These are phyloP conservation scores for Phytophthora uliginosa DNA, from an alignment of 352 stramenopile species.

Conservation along the genomic window DNA sequence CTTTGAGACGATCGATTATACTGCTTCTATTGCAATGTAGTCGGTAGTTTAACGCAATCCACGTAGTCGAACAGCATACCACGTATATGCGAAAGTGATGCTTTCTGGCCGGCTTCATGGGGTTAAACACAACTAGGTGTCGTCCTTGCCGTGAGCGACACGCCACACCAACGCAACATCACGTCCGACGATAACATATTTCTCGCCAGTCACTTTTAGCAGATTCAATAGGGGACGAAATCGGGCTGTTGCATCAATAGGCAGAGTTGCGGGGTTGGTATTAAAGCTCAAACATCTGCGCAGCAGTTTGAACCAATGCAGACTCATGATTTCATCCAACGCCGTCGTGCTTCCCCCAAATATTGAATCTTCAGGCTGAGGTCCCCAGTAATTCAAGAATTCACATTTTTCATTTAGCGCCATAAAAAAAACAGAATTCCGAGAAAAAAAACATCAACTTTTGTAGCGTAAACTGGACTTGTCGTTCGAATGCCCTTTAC, in stretches of 20 bases:
- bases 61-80: background rate
- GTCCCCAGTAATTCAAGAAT: background rate
- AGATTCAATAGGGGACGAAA: background rate
- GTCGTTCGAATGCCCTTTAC: background rate
- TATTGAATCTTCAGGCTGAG: slow-evolving; percentile 4
- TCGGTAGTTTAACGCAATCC: background rate
- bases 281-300: no score
- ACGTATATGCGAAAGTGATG: background rate
- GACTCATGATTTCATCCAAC: no score
- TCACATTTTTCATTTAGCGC: slow-evolving; percentile 3
- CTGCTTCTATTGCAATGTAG: background rate
- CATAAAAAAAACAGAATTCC: slow-evolving; percentile 14
- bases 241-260: background rate
- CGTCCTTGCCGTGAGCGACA: background rate
- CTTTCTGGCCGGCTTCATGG: background rate
- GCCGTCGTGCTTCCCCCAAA: background rate
- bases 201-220: background rate
- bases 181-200: background rate
- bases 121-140: background rate
- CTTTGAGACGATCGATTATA: background rate
- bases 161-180: background rate
- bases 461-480: background rate
- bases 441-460: slow-evolving; percentile 12
- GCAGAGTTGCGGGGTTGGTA: no score
- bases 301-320: no score